A percentile compares a stretch with the other conserved stretches of the same genome.
Evolutionary conservation across 78 protist species (phyloP).

Genomic region (Neovahlkampfia damariscottae): DNA sequence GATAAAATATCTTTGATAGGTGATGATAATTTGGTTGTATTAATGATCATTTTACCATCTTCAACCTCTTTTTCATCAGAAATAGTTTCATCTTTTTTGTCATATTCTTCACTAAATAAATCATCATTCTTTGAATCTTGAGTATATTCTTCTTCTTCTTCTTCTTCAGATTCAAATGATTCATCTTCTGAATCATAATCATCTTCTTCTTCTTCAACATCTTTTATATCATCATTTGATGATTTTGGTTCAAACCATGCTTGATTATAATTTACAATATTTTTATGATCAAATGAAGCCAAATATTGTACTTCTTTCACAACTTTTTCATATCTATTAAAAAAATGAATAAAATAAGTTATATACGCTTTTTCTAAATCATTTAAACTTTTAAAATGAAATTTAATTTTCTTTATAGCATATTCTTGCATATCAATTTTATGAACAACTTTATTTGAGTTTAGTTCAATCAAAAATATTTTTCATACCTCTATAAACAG

Average conservation of each 20-base stretch:
- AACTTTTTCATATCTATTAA: too few species aligned
- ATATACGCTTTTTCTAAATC: neutral
- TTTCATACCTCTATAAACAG: too few species aligned
- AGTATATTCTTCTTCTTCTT: neutral
- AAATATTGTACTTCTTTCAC: neutral
- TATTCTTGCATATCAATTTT: neutral
- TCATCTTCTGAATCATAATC: neutral
- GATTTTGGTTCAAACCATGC: slow-evolving; percentile 15
- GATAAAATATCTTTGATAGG: neutral
- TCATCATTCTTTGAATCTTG: neutral
- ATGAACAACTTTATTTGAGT: neutral
- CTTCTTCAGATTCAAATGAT: neutral
- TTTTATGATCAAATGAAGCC: neutral
- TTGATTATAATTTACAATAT: neutral
- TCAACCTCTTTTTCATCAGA: neutral
- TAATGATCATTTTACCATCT: too few species aligned
- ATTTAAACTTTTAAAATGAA: neutral
- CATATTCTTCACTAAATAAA: too few species aligned
- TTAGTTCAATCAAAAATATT: too few species aligned
- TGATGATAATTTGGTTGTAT: too few species aligned
- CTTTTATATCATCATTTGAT: neutral
- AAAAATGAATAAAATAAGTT: too few species aligned
- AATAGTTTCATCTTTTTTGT: neutral
- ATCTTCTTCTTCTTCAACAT: neutral
- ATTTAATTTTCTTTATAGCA: neutral